phyloP scores from a whole-genome alignment of 108 stramenopile species.

The Asterionellopsis glacialis region DNA sequence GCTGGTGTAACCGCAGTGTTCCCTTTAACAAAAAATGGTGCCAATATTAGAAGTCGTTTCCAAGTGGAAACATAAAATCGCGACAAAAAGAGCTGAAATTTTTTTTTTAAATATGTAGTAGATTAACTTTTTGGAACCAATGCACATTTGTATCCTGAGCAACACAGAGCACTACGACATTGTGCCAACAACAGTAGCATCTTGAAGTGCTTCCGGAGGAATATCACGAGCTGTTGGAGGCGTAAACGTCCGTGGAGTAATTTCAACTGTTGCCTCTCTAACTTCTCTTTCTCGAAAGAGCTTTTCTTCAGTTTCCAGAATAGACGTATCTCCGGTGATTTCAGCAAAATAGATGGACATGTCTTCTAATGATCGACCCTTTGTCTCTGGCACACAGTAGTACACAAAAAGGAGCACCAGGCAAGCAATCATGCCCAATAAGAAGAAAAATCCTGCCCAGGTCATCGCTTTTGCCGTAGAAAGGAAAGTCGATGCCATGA shows the following conservation, averaged over 20 bases:
- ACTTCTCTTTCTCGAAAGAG: constrained; percentile 17
- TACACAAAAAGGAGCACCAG: constrained; percentile 56
- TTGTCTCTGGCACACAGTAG: constrained; percentile 77
- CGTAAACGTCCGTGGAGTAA: neutral
- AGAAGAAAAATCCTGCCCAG: constrained; percentile 68
- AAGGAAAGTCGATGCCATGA: constrained; percentile 79
- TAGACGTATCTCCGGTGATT: constrained; percentile 59
- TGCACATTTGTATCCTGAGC: neutral
- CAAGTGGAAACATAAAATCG: too few relatives aligned
- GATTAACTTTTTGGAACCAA: neutral
- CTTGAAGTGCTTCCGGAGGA: constrained; percentile 4
- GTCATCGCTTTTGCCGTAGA: constrained; percentile 64
- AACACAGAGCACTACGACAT: constrained; percentile 2
- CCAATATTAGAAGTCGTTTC: too few relatives aligned
- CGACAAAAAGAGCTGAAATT: too few relatives aligned
- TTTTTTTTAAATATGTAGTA: neutral
- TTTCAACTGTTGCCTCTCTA: neutral
- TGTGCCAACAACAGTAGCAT: constrained; percentile 4
- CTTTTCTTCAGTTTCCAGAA: constrained; percentile 66
- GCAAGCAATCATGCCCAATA: constrained; percentile 49
- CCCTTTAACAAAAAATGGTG: too few relatives aligned
- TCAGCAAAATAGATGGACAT: constrained; percentile 87
- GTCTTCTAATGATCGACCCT: constrained; percentile 73
- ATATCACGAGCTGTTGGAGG: constrained; percentile 4
- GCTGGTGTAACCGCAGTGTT: too few relatives aligned